A percentile compares a stretch with the other conserved stretches of the same genome.
Conservation (phyloP, 1,139 yeast species). For the Pichia sp. region DNA sequence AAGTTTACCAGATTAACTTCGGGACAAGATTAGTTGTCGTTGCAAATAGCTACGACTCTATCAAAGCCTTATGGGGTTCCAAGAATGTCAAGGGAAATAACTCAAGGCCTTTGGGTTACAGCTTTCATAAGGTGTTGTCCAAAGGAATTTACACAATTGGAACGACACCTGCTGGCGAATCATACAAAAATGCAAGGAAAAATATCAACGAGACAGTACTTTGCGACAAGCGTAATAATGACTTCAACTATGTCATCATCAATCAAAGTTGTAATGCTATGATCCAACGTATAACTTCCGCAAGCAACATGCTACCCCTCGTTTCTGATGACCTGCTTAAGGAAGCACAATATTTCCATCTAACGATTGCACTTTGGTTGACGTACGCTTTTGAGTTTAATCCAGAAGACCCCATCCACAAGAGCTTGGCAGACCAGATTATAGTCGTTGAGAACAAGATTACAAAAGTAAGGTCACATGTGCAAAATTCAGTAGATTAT, state of each 20-base stretch:
- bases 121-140: constrained; percentile 66
- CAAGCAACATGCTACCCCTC: neutral
- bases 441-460: constrained; percentile 61
- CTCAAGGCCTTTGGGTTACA: constrained; percentile 63
- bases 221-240: constrained; percentile 37
- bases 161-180: constrained; percentile 63
- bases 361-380: constrained; percentile 51
- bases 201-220: constrained; percentile 46
- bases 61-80: constrained; percentile 48
- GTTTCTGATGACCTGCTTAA: constrained; percentile 11
- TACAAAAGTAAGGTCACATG: constrained; percentile 58
- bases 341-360: constrained; percentile 46
- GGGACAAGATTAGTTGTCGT: constrained; percentile 57
- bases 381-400: constrained; percentile 50
- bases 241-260: constrained; percentile 36
- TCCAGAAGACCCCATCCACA: constrained; percentile 33
- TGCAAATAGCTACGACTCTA: constrained; percentile 58
- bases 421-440: constrained; percentile 48
- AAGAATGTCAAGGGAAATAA: constrained; percentile 50
- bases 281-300: constrained; percentile 19
- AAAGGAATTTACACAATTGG: constrained; percentile 63
- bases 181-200: constrained; percentile 51
- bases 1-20: constrained; percentile 58
- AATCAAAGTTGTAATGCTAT: constrained; percentile 41
- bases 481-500: constrained; percentile 59